Base-by-base conservation (phyloP, 202 grass and related monocot species). In the Panicum virgatum region DNA sequence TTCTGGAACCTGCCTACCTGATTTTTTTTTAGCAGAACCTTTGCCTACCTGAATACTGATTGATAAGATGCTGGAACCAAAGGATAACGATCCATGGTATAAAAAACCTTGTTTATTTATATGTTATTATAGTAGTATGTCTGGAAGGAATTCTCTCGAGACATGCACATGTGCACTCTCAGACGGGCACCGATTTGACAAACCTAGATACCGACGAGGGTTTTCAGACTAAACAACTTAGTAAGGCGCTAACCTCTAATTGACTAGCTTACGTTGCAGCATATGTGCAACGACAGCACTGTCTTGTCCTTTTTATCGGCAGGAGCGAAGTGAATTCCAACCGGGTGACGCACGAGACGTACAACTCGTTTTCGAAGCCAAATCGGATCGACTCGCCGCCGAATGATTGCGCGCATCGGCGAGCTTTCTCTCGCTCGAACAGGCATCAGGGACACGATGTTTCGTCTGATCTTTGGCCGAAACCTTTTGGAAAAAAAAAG, bases 101-200 rank as follows among this genome's bases (percentile, higher is more conserved):
- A 5, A 37, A 20, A 9, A 14, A 27, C 70, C n/a, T 5, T 0
- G 13, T 50, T 50, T 38, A n/a, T 38, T 38, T 34, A 4, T 59
- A 19, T 20, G 27, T 12, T 14, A 26, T n/a, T n/a, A n/a, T n/a
- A n/a, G n/a, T 48, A 26, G 9, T 58, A 4, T 20, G 23, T 75
- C 12, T 43, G 9, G 4, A 47, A 60, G 73, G 70, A 80, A 38
- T 51, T 52, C 26, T 82, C 64, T 87, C 3, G 72, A 62, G n/a
- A 11, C 32, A 16, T 44, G 62, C 62, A 62, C 46, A 18, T n/a
- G 71, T 67, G 19, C 58, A 7, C n/a, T 36, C 12, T 38, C 38
- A 29, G 32, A 69, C 51, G 69, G 56, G 12, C 26, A 44, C 43
- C 26, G 53, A 25, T 76, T 76, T 82, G 78, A 82, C 78, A 76